These are phyloP conservation scores for Pythium coloratum DNA, from an alignment of 352 stramenopile genomes.

Conservation along the genomic window DNA sequence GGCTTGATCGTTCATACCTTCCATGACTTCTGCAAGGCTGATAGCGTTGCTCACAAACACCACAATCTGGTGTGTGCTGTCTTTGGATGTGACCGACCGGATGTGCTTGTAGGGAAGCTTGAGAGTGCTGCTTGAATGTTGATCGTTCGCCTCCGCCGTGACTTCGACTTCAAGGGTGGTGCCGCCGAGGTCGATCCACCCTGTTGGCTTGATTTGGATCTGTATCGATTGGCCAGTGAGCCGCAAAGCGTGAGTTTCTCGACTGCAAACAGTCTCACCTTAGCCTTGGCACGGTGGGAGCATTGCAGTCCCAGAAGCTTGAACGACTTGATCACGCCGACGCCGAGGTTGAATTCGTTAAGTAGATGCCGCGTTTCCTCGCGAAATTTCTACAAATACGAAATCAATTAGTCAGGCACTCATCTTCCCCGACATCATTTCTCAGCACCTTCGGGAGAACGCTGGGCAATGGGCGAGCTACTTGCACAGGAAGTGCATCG, in stretches of 20 bases:
- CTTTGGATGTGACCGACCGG: neutral
- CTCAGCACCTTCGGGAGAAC: constrained; percentile 33
- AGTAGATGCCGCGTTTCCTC: constrained; percentile 32
- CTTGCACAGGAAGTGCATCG: constrained; percentile 18
- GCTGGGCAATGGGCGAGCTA: constrained; percentile 18
- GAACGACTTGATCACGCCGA: constrained; percentile 34
- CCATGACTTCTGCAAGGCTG: constrained; percentile 10
- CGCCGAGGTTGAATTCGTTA: constrained; percentile 35
- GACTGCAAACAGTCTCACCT: neutral
- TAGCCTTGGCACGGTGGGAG: neutral
- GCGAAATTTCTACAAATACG: constrained; percentile 27
- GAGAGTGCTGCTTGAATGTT: constrained; percentile 19
- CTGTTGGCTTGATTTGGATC: constrained; percentile 9
- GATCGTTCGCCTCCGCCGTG: neutral
- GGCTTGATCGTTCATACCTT: constrained; percentile 4
- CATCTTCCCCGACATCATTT: neutral
- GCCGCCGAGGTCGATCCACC: constrained; percentile 38
- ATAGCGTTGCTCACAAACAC: constrained; percentile 6
- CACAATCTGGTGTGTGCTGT: neutral
- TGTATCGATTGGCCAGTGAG: neutral
- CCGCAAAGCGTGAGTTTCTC: neutral
- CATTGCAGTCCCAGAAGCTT: constrained; percentile 3
- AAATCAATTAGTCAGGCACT: neutral
- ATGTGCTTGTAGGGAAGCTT: constrained; percentile 31
- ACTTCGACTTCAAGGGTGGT: constrained; percentile 30